phyloP scores from a whole-genome alignment of 345 rosid genomes.

The Euphorbia lathyris region DNA sequence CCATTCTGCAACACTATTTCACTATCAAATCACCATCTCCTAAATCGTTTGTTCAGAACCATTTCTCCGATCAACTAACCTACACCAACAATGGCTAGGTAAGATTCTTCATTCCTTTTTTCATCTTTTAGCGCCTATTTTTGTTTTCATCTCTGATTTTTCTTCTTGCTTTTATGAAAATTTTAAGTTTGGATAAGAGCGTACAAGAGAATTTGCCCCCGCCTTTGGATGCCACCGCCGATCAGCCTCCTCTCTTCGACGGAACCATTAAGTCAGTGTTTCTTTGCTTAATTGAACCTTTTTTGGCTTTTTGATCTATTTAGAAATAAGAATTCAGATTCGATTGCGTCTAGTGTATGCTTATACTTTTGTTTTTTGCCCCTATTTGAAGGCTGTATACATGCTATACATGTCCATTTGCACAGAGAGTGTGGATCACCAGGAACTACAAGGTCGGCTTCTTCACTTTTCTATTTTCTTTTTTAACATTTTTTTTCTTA shows the following conservation, averaged over 20 bases:
- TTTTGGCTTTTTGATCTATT: too few relatives aligned
- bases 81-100: too few relatives aligned
- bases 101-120: neutral
- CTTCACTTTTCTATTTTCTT: neutral
- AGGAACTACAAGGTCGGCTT: slow-evolving; percentile 72
- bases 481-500: neutral
- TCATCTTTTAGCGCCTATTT: neutral
- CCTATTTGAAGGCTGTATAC: slow-evolving; percentile 56
- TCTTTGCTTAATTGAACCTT: neutral
- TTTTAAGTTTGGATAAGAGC: slow-evolving; percentile 28
- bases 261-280: slow-evolving; percentile 58
- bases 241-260: slow-evolving; percentile 66
- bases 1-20: too few relatives aligned
- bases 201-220: slow-evolving; percentile 47
- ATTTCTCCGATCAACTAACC: too few relatives aligned
- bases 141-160: neutral
- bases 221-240: slow-evolving; percentile 48
- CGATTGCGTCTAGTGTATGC: too few relatives aligned
- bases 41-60: too few relatives aligned
- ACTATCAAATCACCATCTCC: too few relatives aligned
- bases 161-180: too few relatives aligned
- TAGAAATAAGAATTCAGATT: too few relatives aligned
- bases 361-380: neutral
- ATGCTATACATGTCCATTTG: slow-evolving; percentile 59
- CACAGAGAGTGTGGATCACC: slow-evolving; percentile 95